phyloP scores from a whole-genome alignment of 768 basidiomycete genomes.

The Chalciporus piperatus region DNA sequence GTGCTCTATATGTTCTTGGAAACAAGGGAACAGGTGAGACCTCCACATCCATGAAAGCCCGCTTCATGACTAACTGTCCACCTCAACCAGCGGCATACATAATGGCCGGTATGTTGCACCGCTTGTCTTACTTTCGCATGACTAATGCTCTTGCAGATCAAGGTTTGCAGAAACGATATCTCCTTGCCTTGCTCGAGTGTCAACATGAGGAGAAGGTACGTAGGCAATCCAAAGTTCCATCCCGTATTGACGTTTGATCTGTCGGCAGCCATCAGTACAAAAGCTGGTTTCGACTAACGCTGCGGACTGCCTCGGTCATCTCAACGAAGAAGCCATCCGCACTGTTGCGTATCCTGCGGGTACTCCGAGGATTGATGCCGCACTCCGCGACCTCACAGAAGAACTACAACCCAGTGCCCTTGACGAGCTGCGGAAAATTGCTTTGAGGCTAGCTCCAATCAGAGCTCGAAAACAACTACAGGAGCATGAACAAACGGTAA shows the following conservation, averaged over 20 bases:
- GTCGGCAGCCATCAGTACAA: constrained; percentile 15
- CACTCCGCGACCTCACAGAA: constrained; percentile 44
- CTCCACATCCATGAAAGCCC: background rate
- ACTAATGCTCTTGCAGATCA: constrained; percentile 43
- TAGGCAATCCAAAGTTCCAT: constrained; percentile 9
- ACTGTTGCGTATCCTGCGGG: constrained; percentile 59
- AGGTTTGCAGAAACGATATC: constrained; percentile 52
- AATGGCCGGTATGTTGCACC: constrained; percentile 53
- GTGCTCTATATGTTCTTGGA: constrained; percentile 79
- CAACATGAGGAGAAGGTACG: constrained; percentile 84
- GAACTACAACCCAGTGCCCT: constrained; percentile 49
- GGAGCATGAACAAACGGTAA: constrained; percentile 50
- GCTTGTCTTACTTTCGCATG: constrained; percentile 2
- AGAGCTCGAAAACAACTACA: constrained; percentile 46
- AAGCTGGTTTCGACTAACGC: constrained; percentile 41
- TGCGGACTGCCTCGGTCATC: constrained; percentile 55
- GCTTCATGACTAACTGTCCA: background rate
- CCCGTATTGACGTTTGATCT: constrained; percentile 53
- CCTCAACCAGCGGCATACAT: constrained; percentile 57
- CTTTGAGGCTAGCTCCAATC: constrained; percentile 38
- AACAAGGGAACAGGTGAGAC: constrained; percentile 65
- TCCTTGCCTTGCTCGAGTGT: constrained; percentile 64
- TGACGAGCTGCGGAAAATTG: constrained; percentile 43
- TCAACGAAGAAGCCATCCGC: constrained; percentile 63
- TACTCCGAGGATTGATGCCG: constrained; percentile 44